These are phyloP conservation scores for Pontederia crassipes DNA, from an alignment of 176 grass and related monocot genomes.

Conservation along the genomic window DNA sequence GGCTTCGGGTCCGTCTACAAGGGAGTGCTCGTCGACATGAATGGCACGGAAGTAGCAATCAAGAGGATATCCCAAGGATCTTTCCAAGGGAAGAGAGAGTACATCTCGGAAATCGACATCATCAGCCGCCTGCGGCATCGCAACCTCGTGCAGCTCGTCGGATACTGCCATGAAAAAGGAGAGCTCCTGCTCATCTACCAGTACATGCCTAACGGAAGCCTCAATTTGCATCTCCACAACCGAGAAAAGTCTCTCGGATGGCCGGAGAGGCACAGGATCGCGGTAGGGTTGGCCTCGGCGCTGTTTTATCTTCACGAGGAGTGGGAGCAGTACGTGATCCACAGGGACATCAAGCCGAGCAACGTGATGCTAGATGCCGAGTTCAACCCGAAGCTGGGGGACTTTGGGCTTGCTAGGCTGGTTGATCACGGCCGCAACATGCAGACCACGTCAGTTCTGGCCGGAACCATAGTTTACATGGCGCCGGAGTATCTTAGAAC, in stretches of 20 bases:
- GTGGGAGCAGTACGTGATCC: neutral
- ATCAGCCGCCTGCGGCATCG: constrained; percentile 12
- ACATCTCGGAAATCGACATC: constrained; percentile 7
- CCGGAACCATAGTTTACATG: neutral
- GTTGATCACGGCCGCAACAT: neutral
- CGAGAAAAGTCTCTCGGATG: neutral
- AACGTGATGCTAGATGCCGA: neutral
- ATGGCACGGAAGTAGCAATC: neutral
- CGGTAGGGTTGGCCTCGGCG: neutral
- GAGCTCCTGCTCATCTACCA: too few species aligned
- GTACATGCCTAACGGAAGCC: neutral
- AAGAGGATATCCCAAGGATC: constrained; percentile 4
- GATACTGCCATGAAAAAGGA: too few species aligned
- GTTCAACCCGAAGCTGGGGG: neutral
- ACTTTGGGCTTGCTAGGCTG: neutral
- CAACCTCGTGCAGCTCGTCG: neutral
- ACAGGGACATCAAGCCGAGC: neutral
- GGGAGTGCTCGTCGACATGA: neutral
- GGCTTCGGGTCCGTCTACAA: constrained; percentile 12
- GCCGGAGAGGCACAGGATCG: neutral
- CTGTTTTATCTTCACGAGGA: neutral
- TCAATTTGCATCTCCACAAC: neutral
- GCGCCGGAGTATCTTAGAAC: neutral
- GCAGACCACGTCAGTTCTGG: neutral
- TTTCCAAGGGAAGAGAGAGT: constrained; percentile 10